Percentiles rank a stretch among this genome's conserved stretches.
phyloP scores from a whole-genome alignment of 768 basidiomycete genomes.

The Suillus sp. region DNA sequence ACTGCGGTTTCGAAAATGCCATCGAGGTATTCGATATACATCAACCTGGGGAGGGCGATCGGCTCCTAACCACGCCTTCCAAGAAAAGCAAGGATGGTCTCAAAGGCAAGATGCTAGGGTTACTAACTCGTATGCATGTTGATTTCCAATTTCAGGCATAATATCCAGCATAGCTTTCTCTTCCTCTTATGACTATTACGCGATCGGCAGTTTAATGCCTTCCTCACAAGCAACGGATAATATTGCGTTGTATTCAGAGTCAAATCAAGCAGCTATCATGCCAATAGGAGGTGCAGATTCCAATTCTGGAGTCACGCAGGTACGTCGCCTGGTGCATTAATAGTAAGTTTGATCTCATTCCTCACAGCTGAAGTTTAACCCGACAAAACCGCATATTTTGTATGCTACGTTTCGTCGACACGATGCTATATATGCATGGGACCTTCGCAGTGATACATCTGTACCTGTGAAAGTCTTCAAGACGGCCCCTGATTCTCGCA shows the following conservation, averaged over 20 bases:
- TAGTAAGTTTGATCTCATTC: neutral
- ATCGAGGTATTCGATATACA: conserved; percentile 84
- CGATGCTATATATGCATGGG: conserved; percentile 71
- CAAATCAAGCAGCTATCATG: conserved; percentile 54
- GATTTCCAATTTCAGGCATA: conserved; percentile 61
- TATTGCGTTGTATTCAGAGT: conserved; percentile 68
- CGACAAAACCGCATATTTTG: conserved; percentile 64
- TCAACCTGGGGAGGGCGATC: conserved; percentile 70
- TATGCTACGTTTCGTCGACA: conserved; percentile 77
- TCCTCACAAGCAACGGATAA: conserved; percentile 48
- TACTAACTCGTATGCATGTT: conserved; percentile 9
- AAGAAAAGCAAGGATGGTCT: conserved; percentile 83
- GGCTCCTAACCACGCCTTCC: conserved; percentile 69
- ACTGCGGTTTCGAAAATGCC: conserved; percentile 85
- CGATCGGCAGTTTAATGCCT: conserved; percentile 74
- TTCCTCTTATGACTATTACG: conserved; percentile 65
- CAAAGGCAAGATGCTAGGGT: conserved; percentile 59
- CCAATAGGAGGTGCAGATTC: conserved; percentile 58
- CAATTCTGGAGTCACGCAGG: conserved; percentile 7
- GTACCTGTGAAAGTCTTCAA: conserved; percentile 42
- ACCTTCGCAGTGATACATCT: conserved; percentile 62
- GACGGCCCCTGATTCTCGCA: neutral
- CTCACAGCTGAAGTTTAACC: conserved; percentile 76
- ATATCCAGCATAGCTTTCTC: conserved; percentile 84
- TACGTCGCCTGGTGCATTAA: neutral